Evolutionary conservation across 2,329 filamentous ascomycete species (phyloP).

Genomic region (Periconia sp.): DNA sequence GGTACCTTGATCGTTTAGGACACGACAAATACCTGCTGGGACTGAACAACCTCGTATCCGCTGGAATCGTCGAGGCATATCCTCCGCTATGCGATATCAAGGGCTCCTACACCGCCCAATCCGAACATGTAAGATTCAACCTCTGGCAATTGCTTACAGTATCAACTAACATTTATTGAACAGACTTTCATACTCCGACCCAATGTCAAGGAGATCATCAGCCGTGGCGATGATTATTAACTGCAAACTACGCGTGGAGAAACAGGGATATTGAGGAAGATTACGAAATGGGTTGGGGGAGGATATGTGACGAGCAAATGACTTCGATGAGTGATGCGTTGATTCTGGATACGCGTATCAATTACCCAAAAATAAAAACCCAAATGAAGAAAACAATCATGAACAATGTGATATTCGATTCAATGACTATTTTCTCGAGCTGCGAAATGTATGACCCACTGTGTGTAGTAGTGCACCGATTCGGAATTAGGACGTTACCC

Average conservation of each 20-base stretch:
- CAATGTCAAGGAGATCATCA: constrained; percentile 80
- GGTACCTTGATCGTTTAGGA: constrained; percentile 89
- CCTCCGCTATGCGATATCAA: constrained; percentile 88
- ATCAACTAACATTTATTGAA: constrained; percentile 12
- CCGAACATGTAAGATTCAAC: constrained; percentile 75
- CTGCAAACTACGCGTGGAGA: background rate
- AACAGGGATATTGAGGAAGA: background rate
- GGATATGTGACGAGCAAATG: background rate
- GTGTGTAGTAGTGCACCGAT: too few species aligned
- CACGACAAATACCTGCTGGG: constrained; percentile 93
- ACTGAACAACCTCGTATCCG: constrained; percentile 80
- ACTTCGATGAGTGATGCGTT: background rate
- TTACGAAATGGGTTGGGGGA: background rate
- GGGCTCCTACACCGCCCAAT: constrained; percentile 93
- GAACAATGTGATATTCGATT: too few species aligned
- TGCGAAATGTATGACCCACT: too few species aligned
- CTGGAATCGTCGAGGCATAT: constrained; percentile 86
- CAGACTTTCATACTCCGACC: constrained; percentile 42
- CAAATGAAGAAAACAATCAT: too few species aligned
- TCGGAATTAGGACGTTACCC: too few species aligned
- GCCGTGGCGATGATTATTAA: constrained; percentile 82
- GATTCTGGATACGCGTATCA: background rate
- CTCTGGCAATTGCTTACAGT: background rate
- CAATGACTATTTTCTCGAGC: too few species aligned
- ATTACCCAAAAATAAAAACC: background rate